Base-by-base conservation (phyloP, 2,329 filamentous ascomycete species). In the Incumbomyces lentus region DNA sequence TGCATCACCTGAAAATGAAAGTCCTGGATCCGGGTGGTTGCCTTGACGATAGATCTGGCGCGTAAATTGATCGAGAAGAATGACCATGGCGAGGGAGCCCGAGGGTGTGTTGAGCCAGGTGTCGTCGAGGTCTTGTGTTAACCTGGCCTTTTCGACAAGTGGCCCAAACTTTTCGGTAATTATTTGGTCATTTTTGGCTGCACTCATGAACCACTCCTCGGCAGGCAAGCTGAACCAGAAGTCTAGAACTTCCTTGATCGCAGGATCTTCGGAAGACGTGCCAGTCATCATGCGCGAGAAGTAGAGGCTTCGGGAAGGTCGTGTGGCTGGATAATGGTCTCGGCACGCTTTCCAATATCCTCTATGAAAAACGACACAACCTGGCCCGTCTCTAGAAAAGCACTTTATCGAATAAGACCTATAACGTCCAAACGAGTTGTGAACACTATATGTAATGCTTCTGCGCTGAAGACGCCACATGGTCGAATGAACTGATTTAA, bases 51-150 rank as follows among this genome's bases (percentile, higher is more conserved):
- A 64, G 38, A 66, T 54, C 37, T 66, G 66, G 3, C 64, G 59
- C 8, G 64, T 60, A 38, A 66, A 63, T 50, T 67, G 63, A 50
- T 67, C 63, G 6, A 66, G 59, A 1, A 66, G 59, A n/a, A 67
- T 52, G 32, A 66, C 58, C 11, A 65, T 53, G 6, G 64, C 63
- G 17, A 65, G 54, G 6, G 59, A 58, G 6, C 62, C 60, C 12
- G 45, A 56, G 14, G 44, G 58, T 36, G 8, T 49, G 10, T 13
- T 49, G 45, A 6, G 31, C 51, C 40, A 54, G 10, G 13, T 32
- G 8, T 26, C 10, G 30, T 61, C 55, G 1, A 59, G 50, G 2
- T 46, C 29, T 36, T 54, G 49, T 13, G 48, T 41, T 10, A 36
- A n/a, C 30, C 53, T 51, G 10, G 59, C 59, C 5, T 52, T 49